Percentiles rank a stretch among this genome's conserved stretches.
Conservation (phyloP, 2,329 filamentous ascomycete genomes). For the Hirsutella minnesotensis region DNA sequence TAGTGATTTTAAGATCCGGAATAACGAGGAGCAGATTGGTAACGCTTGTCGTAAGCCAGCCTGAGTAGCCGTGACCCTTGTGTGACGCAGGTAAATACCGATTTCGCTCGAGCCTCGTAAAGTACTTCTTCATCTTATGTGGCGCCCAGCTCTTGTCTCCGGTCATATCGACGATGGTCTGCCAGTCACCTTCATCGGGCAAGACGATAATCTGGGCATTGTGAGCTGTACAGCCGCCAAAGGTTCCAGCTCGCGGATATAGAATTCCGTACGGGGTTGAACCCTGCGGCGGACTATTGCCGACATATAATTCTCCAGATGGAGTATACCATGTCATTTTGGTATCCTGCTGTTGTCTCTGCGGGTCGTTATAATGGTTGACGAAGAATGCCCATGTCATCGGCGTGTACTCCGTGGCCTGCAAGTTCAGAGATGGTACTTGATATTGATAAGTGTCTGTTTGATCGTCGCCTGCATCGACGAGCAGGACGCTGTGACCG, state of each 20-base stretch:
- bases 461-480: conserved; percentile 51
- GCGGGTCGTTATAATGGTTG: conserved; percentile 44
- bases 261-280: conserved; percentile 29
- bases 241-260: conserved; percentile 33
- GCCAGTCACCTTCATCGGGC: conserved; percentile 47
- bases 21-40: conserved; percentile 38
- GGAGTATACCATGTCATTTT: conserved; percentile 46
- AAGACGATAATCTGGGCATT: conserved; percentile 48
- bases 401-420: conserved; percentile 40
- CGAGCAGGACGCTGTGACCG: conserved; percentile 45
- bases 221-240: conserved; percentile 44
- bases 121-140: conserved; percentile 48
- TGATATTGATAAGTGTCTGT: conserved; percentile 20
- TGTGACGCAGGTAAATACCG: conserved; percentile 24
- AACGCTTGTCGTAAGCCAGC: conserved; percentile 42
- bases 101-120: conserved; percentile 43
- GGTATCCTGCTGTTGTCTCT: conserved; percentile 39
- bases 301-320: conserved; percentile 36
- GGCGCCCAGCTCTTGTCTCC: conserved; percentile 48
- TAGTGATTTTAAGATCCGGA: conserved; percentile 38
- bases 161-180: conserved; percentile 43
- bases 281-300: conserved; percentile 22
- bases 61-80: conserved; percentile 42
- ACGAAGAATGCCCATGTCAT: conserved; percentile 54
- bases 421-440: conserved; percentile 30